Base-by-base conservation (phyloP, 352 stramenopile species). In the Pilasporangium apinafurcum region DNA sequence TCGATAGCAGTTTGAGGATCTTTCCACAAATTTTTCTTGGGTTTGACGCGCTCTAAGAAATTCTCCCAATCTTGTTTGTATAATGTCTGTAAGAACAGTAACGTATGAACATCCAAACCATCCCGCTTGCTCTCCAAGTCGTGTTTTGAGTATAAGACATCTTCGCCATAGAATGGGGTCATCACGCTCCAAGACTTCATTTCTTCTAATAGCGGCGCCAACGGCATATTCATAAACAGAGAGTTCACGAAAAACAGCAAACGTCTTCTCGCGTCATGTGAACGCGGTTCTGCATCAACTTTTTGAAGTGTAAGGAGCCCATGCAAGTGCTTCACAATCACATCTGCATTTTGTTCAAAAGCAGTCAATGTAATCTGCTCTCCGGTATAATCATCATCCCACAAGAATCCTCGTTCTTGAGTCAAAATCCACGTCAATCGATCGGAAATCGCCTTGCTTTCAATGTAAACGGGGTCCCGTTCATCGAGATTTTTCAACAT, bases 181-280 rank as follows among this genome's bases (percentile, higher is more conserved):
- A 99, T 89, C 37, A 98, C 94, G 51, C 96, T 98, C 90, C 95
- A 99, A 13, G 93, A 98, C 63, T 98, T 97, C 94, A 99, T 98
- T 53, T 98, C 92, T 43, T 97, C 83, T 6, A 99, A 86, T 33
- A 96, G 80, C 12, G 96, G 96, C 10, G 96, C 94, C 44, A 96
- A 65, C 0, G 96, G 96, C 83, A 99, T 98, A 58, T 99, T 95
- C 96, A 99, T 99, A 67, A 99, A 99, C n/a, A 99, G 61, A 45
- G 95, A 98, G 59, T 99, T 99, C 20, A 98, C 93, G 53, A 99
- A 99, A 71, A 99, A 99, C 6, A 97, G 90, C 21, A 99, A 62
- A 20, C 96, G 88, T 17, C 96, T 84, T 22, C 86, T 85, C 0
- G 90, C 96, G 65, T 99, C 96, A 48, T 96, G 96, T 20, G 91